phyloP scores from a whole-genome alignment of 805 yeast genomes.

The Candida endomychidarum region DNA sequence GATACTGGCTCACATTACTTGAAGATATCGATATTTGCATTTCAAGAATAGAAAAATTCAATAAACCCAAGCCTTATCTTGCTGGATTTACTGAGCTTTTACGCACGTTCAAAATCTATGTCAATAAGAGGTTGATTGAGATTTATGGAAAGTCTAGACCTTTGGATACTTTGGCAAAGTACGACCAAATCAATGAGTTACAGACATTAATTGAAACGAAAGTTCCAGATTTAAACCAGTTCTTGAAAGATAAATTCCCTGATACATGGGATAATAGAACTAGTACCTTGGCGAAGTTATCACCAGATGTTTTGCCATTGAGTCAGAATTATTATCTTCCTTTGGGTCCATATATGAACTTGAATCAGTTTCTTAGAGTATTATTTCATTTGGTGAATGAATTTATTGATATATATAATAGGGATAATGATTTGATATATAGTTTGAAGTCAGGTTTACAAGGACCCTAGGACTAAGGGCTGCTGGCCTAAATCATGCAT shows the following conservation, averaged over 20 bases:
- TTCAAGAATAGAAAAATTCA: conserved; percentile 12
- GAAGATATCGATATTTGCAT: conserved; percentile 22
- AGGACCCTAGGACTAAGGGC: too few species aligned
- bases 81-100: conserved; percentile 21
- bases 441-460: conserved; percentile 17
- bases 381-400: conserved; percentile 31
- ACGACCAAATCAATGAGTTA: conserved; percentile 7
- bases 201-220: conserved; percentile 6
- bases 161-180: background rate
- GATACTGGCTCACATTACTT: conserved; percentile 27
- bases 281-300: conserved; percentile 1
- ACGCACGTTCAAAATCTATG: conserved; percentile 27
- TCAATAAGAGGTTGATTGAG: conserved; percentile 32
- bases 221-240: conserved; percentile 12
- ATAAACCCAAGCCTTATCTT: conserved; percentile 7
- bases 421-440: conserved; percentile 16
- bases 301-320: conserved; percentile 1
- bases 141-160: conserved; percentile 21
- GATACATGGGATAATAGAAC: conserved; percentile 12
- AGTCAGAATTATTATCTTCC: conserved; percentile 31
- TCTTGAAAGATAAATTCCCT: conserved; percentile 12
- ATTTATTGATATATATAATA: conserved; percentile 26
- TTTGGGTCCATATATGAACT: conserved; percentile 29
- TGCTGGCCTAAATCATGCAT: too few species aligned
- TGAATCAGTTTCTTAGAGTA: conserved; percentile 33